Conservation (phyloP, 306 rosid species). For the Castanopsis chinensis region DNA sequence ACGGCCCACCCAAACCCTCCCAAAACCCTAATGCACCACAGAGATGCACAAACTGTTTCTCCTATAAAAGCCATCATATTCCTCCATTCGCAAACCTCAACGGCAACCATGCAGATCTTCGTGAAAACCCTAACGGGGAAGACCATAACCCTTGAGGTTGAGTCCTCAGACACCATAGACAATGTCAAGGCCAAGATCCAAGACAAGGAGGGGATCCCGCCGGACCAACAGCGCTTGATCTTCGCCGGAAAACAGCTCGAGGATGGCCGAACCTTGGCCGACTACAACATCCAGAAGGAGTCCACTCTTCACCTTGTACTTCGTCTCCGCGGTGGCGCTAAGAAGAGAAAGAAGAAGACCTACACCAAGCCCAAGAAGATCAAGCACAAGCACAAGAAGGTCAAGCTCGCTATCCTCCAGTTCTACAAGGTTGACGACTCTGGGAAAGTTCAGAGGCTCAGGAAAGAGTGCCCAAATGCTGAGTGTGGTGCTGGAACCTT, state of each 20-base stretch:
- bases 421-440: slow-evolving; percentile 32
- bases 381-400: slow-evolving; percentile 45
- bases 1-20: not conserved
- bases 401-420: slow-evolving; percentile 39
- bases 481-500: slow-evolving; percentile 37
- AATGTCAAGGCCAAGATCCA: slow-evolving; percentile 39
- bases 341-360: slow-evolving; percentile 42
- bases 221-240: slow-evolving; percentile 37
- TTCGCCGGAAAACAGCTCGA: slow-evolving; percentile 41
- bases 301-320: slow-evolving; percentile 36
- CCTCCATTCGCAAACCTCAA: not conserved
- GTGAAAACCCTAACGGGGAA: slow-evolving; percentile 41
- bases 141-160: slow-evolving; percentile 38
- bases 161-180: slow-evolving; percentile 36
- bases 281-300: slow-evolving; percentile 39
- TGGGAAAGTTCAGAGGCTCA: slow-evolving; percentile 32
- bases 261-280: slow-evolving; percentile 32
- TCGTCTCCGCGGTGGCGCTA: slow-evolving; percentile 30
- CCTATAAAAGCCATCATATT: not conserved
- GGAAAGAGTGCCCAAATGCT: slow-evolving; percentile 31
- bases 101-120: slow-evolving; percentile 36
- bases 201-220: slow-evolving; percentile 34
- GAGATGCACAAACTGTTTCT: not conserved
- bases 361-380: slow-evolving; percentile 41
- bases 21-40: slow-evolving; percentile 4